A percentile compares a stretch with the other conserved stretches of the same genome.
These are phyloP conservation scores for Helicocarpus griseus DNA, from an alignment of 2,329 filamentous ascomycete species.

Conservation along the genomic window DNA sequence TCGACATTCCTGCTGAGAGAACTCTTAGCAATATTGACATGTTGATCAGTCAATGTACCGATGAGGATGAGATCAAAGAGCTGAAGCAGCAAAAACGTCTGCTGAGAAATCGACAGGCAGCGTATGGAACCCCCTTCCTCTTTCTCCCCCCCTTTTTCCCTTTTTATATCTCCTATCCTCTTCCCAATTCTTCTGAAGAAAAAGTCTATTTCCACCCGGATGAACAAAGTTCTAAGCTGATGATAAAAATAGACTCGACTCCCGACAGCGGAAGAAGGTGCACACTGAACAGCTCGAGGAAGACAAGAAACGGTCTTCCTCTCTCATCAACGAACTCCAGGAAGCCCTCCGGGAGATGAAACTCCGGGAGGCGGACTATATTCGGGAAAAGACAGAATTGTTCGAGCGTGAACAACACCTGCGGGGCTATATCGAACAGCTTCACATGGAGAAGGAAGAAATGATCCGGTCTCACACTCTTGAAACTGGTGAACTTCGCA, in stretches of 20 bases:
- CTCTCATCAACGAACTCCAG: slow-evolving; percentile 66
- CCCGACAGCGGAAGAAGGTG: slow-evolving; percentile 93
- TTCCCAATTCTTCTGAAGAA: not conserved
- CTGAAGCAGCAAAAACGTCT: slow-evolving; percentile 97
- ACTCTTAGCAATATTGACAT: slow-evolving; percentile 93
- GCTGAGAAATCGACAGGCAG: slow-evolving; percentile 89
- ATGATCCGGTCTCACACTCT: slow-evolving; percentile 80
- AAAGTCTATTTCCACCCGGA: not conserved
- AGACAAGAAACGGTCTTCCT: slow-evolving; percentile 86
- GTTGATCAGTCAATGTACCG: slow-evolving; percentile 70
- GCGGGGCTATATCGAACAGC: slow-evolving; percentile 62
- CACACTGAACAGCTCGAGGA: slow-evolving; percentile 94
- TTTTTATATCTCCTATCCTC: slow-evolving; percentile 5
- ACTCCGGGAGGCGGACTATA: slow-evolving; percentile 44
- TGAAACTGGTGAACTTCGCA: slow-evolving; percentile 82
- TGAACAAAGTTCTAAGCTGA: slow-evolving; percentile 5
- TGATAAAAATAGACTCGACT: slow-evolving; percentile 61
- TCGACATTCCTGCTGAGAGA: slow-evolving; percentile 89
- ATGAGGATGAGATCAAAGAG: slow-evolving; percentile 90
- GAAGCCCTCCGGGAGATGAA: slow-evolving; percentile 63
- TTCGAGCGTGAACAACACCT: slow-evolving; percentile 64
- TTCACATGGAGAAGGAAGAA: slow-evolving; percentile 83
- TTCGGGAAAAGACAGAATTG: slow-evolving; percentile 52
- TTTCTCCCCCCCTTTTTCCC: slow-evolving; percentile 18
- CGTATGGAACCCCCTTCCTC: slow-evolving; percentile 52